Base-by-base conservation (phyloP, 2,329 filamentous ascomycete species). In the Penicillium concentricum region DNA sequence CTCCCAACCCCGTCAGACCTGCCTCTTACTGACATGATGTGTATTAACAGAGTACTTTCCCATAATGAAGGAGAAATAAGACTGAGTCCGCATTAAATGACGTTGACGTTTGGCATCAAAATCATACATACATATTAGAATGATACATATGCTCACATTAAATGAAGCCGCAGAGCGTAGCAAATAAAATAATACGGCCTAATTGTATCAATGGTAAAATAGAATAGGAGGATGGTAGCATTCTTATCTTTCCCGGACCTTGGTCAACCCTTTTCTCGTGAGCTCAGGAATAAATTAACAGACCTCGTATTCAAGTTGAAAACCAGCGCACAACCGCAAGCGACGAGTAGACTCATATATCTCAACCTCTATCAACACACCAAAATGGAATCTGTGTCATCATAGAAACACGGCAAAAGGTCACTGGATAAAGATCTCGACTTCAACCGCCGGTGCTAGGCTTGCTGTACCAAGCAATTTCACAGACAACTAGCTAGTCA, bases 1-100 rank as follows among this genome's bases (percentile, higher is more conserved):
- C 3, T 24, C 26, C 26, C 20, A 4, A n/a, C 2, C 28, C 5
- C 38, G 2, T 3, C 16, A 15, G 6, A 22, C 5, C 8, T 34
- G 2, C 18, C 3, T n/a, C 5, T 46, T 28, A 22, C 56, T 64
- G 50, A 60, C 54, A 51, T 47, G 12, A 22, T 2, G 18, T 28
- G 10, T 32, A 15, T 28, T 1, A 15, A 45, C 28, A 62, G 62
- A 10, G 47, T 63, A 13, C 15, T 49, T n/a, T 44, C 39, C 37
- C 32, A 38, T 47, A 38, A 52, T 30, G 50, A 32, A 13, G 32
- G 50, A 51, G 39, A 45, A 20, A 20, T 51, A 34, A n/a, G 13
- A 24, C n/a, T 30, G 20, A 18, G 16, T n/a, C 32, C 32, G 5
- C 26, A 24, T 22, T 52, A 26, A 52, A 26, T 5, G 15, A 12